phyloP scores from a whole-genome alignment of 148 eudicot genomes.

The Polygonum aviculare region DNA sequence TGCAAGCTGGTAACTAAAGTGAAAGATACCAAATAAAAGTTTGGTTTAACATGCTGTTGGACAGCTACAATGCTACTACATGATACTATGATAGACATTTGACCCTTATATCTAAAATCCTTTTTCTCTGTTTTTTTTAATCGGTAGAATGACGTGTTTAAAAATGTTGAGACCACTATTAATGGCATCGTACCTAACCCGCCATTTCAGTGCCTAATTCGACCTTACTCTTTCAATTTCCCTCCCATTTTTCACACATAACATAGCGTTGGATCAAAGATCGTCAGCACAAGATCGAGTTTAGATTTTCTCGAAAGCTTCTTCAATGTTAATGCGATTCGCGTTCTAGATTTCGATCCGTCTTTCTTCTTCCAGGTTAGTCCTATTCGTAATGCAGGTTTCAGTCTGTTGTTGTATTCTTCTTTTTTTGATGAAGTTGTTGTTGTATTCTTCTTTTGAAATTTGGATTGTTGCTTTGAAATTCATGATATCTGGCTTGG shows the following conservation, averaged over 20 bases:
- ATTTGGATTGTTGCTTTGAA: background rate
- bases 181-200: background rate
- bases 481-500: background rate
- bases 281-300: too few species aligned
- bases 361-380: background rate
- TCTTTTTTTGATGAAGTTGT: too few species aligned
- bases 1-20: too few species aligned
- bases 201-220: conserved; percentile 3
- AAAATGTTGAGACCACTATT: background rate
- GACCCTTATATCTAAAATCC: background rate
- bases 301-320: background rate
- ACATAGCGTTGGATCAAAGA: background rate
- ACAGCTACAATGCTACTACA: background rate
- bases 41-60: too few species aligned
- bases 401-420: background rate
- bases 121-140: too few species aligned
- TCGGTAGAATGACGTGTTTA: background rate
- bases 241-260: background rate
- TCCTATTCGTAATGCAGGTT: background rate
- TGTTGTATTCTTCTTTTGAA: background rate
- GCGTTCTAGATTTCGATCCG: background rate
- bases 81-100: background rate
- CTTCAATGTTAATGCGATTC: background rate
- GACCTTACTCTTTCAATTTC: background rate
- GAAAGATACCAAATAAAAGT: too few species aligned